phyloP scores from a whole-genome alignment of 139 green algal genomes.

The Chlamydomonas incerta region DNA sequence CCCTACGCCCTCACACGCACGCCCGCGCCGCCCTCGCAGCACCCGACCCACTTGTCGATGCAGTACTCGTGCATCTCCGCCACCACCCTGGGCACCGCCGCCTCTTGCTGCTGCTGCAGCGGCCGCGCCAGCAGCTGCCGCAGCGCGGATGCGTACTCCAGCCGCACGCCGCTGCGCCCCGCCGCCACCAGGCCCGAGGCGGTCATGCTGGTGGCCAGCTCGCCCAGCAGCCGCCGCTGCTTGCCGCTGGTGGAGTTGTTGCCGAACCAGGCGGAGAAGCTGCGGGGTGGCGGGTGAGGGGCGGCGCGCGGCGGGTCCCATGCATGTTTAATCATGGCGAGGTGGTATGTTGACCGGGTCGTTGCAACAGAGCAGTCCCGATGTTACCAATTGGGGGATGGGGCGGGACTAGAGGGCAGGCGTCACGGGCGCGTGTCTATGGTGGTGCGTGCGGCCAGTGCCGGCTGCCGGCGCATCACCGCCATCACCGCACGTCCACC shows the following conservation, averaged over 20 bases:
- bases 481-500: too few species aligned
- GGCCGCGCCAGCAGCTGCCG: slow-evolving; percentile 67
- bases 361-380: too few species aligned
- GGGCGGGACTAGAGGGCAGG: too few species aligned
- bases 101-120: slow-evolving; percentile 68
- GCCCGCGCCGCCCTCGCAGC: too few species aligned
- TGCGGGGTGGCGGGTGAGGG: slow-evolving; percentile 15
- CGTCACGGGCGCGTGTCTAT: too few species aligned
- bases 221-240: slow-evolving; percentile 89
- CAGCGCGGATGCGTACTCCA: slow-evolving; percentile 86
- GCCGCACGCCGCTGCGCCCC: slow-evolving; percentile 60
- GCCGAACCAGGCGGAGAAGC: slow-evolving; percentile 96
- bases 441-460: too few species aligned
- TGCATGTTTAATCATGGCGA: too few species aligned
- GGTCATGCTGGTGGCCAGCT: slow-evolving; percentile 88
- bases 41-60: slow-evolving; percentile 32
- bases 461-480: too few species aligned
- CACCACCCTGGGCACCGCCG: slow-evolving; percentile 73
- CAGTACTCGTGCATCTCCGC: slow-evolving; percentile 64
- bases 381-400: too few species aligned
- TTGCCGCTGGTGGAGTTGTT: slow-evolving; percentile 88
- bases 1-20: too few species aligned
- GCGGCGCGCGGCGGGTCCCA: too few species aligned
- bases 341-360: too few species aligned
- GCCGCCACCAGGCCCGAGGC: slow-evolving; percentile 48